Evolutionary conservation across 768 basidiomycete genomes (phyloP).

Genomic region (Leccinum subgranulosum): DNA sequence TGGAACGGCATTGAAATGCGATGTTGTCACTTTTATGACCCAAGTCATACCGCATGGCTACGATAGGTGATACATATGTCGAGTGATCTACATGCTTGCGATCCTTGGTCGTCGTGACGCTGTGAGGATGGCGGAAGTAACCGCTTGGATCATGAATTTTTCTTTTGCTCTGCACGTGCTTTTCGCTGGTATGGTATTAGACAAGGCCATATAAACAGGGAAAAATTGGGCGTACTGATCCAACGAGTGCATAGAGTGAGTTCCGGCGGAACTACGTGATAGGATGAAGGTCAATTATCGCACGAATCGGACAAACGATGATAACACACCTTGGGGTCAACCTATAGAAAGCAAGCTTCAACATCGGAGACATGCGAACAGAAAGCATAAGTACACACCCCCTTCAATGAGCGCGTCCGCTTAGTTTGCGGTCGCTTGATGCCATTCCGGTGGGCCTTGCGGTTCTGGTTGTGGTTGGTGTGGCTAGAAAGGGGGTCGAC

Average conservation of each 20-base stretch:
- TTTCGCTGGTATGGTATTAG: conserved; percentile 45
- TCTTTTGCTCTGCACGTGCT: conserved; percentile 62
- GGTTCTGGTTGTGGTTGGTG: conserved; percentile 94
- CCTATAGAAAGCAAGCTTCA: conserved; percentile 38
- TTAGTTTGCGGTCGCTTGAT: conserved; percentile 80
- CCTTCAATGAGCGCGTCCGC: conserved; percentile 79
- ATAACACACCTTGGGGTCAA: conserved; percentile 70
- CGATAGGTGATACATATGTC: conserved; percentile 22
- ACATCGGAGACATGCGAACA: not conserved
- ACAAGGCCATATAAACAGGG: not conserved
- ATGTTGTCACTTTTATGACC: conserved; percentile 9
- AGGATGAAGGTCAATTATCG: not conserved
- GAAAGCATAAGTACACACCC: conserved; percentile 58
- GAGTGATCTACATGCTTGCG: conserved; percentile 8
- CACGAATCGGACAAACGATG: not conserved
- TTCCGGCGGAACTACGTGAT: conserved; percentile 77
- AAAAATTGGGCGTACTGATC: conserved; percentile 55
- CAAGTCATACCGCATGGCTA: conserved; percentile 17
- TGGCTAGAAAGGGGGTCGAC: conserved; percentile 47
- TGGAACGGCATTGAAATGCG: conserved; percentile 1
- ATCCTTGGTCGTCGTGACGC: conserved; percentile 1
- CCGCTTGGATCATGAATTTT: conserved; percentile 34
- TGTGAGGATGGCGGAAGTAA: not conserved
- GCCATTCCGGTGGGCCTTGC: conserved; percentile 97
- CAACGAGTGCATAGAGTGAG: conserved; percentile 64